Base-by-base conservation (phyloP, 2,329 filamentous ascomycete genomes). In the Neonectria ditissima region DNA sequence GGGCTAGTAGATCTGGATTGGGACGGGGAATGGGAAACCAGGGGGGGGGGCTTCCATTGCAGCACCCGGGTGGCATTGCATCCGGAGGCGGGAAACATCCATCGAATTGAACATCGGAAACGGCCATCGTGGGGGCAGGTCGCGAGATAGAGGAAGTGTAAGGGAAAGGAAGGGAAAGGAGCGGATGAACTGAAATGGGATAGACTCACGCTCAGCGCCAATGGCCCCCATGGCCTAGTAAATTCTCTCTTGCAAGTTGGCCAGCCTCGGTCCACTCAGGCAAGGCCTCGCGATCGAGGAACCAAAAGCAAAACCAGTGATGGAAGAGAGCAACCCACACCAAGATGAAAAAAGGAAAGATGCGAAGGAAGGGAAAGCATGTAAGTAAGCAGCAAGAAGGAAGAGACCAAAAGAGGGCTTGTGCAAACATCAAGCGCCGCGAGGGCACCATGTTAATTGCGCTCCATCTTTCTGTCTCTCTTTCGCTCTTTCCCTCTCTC, bases 1-100 rank as follows among this genome's bases (percentile, higher is more conserved):
- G 47, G 55, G 37, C 55, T 51, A 58, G 45, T 43, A 47, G 55
- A 58, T 58, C 55, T 58, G 55, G 28, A 58, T 51, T 50, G 45
- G 32, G 54, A 47, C 54, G 52, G 39, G 43, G 39, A 39, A 47
- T 37, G 56, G 39, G 48, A 57, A 53, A 30, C 45, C 45, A 37
- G 55, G 55, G 32, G 28, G 44, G 52, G 39, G 22, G 24, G 6
- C 24, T 37, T 52, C n/a, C n/a, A n/a, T n/a, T 59, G 37, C 26
- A 44, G 53, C 18, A 41, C 16, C 18, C 43, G 43, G 43, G 26
- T 16, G 45, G 57, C 30, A 44, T 37, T 44, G 37, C 56, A 32
- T 47, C 41, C 45, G 56, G n/a, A 54, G 32, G 50, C 30, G 39
- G 50, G 57, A 20, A 24, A 51, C 41, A 53, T 41, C 47, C 28